Percentiles rank a stretch among this genome's conserved stretches.
These are phyloP conservation scores for Jasminum sambac DNA, from an alignment of 257 asterid species.

Conservation along the genomic window DNA sequence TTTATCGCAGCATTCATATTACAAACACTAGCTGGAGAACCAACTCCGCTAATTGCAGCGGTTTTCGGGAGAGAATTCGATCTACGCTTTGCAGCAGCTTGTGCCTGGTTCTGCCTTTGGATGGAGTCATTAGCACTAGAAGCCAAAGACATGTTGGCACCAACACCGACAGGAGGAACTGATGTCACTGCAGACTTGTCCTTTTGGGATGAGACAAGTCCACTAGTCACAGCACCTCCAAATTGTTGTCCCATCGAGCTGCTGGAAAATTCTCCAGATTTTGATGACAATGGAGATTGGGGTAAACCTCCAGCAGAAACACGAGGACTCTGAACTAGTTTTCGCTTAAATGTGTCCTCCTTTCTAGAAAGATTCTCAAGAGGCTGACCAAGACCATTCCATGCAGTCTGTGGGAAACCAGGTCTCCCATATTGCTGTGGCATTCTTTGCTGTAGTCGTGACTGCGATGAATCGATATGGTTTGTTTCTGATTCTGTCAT, in stretches of 20 bases:
- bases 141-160: conserved; percentile 60
- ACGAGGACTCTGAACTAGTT: conserved; percentile 84
- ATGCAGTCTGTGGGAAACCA: conserved; percentile 63
- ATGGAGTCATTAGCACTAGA: conserved; percentile 70
- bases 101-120: conserved; percentile 81
- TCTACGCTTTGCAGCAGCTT: conserved; percentile 71
- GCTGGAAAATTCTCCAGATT: conserved; percentile 90
- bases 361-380: conserved; percentile 68
- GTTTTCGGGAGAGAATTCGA: conserved; percentile 79
- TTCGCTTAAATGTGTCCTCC: conserved; percentile 74
- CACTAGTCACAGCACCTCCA: conserved; percentile 73
- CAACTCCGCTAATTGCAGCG: conserved; percentile 74
- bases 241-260: conserved; percentile 89
- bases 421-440: conserved; percentile 66
- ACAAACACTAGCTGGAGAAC: conserved; percentile 93
- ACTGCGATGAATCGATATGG: conserved; percentile 62
- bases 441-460: conserved; percentile 71
- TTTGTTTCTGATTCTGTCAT: conserved; percentile 52
- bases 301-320: conserved; percentile 91
- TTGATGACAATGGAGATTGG: conserved; percentile 95
- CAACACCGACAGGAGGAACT: conserved; percentile 55
- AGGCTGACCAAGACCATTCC: conserved; percentile 76
- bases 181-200: conserved; percentile 77
- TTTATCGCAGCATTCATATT: conserved; percentile 62
- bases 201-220: conserved; percentile 62